A percentile compares a stretch with the other conserved stretches of the same genome.
Conservation (phyloP, 1,139 yeast genomes). For the Yamadazyma jaroonii region DNA sequence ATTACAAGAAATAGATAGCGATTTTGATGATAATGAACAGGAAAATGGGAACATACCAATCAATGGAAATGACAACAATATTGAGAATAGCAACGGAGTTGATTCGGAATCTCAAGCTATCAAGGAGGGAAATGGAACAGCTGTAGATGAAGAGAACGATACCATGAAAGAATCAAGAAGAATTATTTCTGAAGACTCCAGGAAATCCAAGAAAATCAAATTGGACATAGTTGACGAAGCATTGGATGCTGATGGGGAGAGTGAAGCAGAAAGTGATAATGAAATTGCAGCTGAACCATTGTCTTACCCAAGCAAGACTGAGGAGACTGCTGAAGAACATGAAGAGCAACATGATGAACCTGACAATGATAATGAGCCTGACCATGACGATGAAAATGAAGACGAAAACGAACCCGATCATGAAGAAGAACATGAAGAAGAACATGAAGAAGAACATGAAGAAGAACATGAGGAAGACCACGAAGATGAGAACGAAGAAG, state of each 20-base stretch:
- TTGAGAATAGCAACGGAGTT: background rate
- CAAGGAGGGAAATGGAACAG: constrained; percentile 1
- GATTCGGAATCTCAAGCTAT: too few species aligned
- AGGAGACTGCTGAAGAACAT: background rate
- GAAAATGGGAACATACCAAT: constrained; percentile 9
- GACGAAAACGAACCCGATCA: constrained; percentile 4
- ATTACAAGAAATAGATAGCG: constrained; percentile 37
- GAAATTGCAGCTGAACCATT: background rate
- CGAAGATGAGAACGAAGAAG: constrained; percentile 10
- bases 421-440: constrained; percentile 7
- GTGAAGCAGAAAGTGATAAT: constrained; percentile 2
- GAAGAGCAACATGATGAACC: constrained; percentile 1
- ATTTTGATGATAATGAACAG: constrained; percentile 18
- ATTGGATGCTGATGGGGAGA: constrained; percentile 2
- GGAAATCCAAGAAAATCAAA: constrained; percentile 2
- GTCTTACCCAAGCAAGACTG: too few species aligned
- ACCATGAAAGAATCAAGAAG: background rate
- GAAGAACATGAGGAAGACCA: constrained; percentile 17
- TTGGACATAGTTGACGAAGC: constrained; percentile 7
- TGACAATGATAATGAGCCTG: constrained; percentile 11
- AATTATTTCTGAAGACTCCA: too few species aligned
- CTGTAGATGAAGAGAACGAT: background rate
- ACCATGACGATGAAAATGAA: constrained; percentile 10
- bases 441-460: constrained; percentile 11
- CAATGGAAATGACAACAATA: constrained; percentile 5